Evolutionary conservation across 129 eudicot species (phyloP), one percentile per base, ranked within the genome.

Genomic region (Kitagawia praeruptora): DNA sequence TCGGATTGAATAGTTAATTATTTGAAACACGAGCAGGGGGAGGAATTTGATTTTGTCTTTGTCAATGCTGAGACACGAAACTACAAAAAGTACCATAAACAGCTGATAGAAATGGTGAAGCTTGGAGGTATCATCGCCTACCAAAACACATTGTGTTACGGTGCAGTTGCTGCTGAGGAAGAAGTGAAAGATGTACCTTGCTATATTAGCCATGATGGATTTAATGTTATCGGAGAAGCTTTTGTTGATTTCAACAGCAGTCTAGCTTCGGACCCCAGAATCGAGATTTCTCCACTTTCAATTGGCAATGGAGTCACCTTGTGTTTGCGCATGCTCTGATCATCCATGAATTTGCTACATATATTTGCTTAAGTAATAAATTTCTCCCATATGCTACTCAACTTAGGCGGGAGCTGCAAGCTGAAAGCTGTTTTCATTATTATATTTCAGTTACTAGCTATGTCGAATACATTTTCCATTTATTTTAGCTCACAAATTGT

Each of bases 241-340:
- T 28, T 70, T 8, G 19, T 48, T 23, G 64, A 76, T 37, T 74
- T 64, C 34, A 82, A 82, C 71, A 4, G 5, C 4, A 37, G 48
- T 6, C 53, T 82, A 14, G 81, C 85, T 40, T 23, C 71, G 1
- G 85, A 82, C 39, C 19, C 72, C 0, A 56, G 85, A 47, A 47
- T 82, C 21, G 85, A 82, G 23, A 76, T 79, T 8, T 66, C 85
- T 0, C 64, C 69, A 27, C 19, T 82, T n/a, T 53, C 85, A 8
- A 41, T 82, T 47, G 85, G 81, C 10, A 81, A 77, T 77, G 85
- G 85, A 51, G 34, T 82, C 44, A 82, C 81, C 16, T 73, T 82
- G 39, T 82, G 85, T 37, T 48, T 80, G 74, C 81, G 85, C 69
- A n/a, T 74, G 44, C 5, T 64, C n/a, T 78, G 81, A 78, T 63